Base-by-base conservation (phyloP, 2,329 filamentous ascomycete genomes). In the Rutstroemia sp. region DNA sequence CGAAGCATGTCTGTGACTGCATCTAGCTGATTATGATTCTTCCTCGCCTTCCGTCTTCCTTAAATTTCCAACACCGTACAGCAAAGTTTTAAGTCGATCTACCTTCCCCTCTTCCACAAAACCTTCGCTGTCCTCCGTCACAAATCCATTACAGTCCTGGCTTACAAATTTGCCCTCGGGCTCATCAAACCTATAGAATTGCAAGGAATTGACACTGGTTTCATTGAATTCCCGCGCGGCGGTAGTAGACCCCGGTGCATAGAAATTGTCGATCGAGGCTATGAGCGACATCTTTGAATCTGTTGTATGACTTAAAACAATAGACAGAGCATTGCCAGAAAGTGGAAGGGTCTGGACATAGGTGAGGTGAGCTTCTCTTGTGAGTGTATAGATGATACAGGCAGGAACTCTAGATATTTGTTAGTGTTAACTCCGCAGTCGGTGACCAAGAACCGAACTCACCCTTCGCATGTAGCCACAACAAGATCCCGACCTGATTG, bases 351-450 rank as follows among this genome's bases (percentile, higher is more conserved):
- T 78, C 47, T 76, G 71, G 7, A 70, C 69, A 59, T 79, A 73
- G 8, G 73, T 69, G 42, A 89, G 73, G 14, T 67, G 70, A 58
- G 78, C 78, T 49, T 79, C 69, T 1, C 68, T 59, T n/a, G 69
- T 69, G 5, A 87, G 73, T n/a, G 72, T 71, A 73, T 86, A 88
- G 55, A 80, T 73, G 69, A 92, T 84, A 8, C 95, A 72, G 42
- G 78, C 87, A 57, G 83, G 79, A 54, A 80, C 68, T 38, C 78
- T 83, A 60, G 6, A 54, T 68, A 60, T 58, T 58, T 7, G 19
- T 30, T 44, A 52, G 27, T 10, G 10, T 34, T 34, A 34, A 34
- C 30, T 34, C 30, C 30, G 12, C 30, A 34, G 30, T 14, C 17
- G 12, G 12, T 4, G 10, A 14, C 5, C 34, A 53, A 23, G 51